Base-by-base conservation (phyloP, 805 yeast genomes). In the Zygosaccharomyces kombuchaensis region DNA sequence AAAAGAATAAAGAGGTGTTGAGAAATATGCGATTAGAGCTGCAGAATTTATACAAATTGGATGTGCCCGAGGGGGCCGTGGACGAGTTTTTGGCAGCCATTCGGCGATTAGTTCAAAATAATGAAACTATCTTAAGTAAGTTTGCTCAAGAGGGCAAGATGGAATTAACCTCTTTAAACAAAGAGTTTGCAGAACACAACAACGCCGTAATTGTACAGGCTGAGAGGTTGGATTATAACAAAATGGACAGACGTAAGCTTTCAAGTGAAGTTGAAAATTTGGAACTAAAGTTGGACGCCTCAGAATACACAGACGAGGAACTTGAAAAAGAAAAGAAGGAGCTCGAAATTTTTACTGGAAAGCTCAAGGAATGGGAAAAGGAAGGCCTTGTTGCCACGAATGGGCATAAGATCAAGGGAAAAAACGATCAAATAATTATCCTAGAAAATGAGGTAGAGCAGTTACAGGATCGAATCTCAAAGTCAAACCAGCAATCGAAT, bases 401-500 rank as follows among this genome's bases (percentile, higher is more conserved):
- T 1, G 67, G 62, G 6, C 45, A 44, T 2, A 51, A 72, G 10
- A 70, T 81, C 1, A 66, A 65, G 14, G 52, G 58, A 0, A 68
- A 69, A 7, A 75, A 76, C 36, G 54, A 58, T 9, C 56, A 65
- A 27, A 63, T 79, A 7, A 40, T 62, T 2, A 34, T 57, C 2
- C 17, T 70, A 3, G 81, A 77, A 51, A 53, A 58, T 14, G 72
- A 73, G 17, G 57, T 81, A 9, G 93, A 87, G 8, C 71, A 70
- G 0, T 55, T 81, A 12, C 75, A 76, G 45, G 71, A 71, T 13
- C 73, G 77, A 16, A 68, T 86, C 10, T 58, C 76, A 4, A 64
- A 68, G 12, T 72, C 77, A 3, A 82, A 77, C 53, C 73, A 75
- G 54, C 83, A 78, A 56, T 70, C 84, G 0, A 89, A 81, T 40